Conservation (phyloP, 2,329 filamentous ascomycete species). For the Exophiala sp. region DNA sequence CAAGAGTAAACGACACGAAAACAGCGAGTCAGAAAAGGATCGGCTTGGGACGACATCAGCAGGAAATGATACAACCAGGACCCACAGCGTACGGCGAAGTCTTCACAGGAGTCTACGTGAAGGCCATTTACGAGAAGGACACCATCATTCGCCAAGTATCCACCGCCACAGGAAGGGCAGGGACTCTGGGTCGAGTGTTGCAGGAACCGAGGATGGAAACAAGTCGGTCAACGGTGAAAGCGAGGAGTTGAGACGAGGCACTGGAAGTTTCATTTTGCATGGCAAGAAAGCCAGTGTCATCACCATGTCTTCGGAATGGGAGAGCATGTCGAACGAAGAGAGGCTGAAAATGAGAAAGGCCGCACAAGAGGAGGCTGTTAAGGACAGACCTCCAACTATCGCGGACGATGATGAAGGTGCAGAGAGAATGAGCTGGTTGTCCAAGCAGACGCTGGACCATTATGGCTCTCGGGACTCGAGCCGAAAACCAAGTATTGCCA, state of each 20-base stretch:
- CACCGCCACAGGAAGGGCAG: conserved; percentile 74
- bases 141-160: conserved; percentile 51
- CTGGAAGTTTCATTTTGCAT: conserved; percentile 91
- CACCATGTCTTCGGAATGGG: conserved; percentile 90
- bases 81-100: conserved; percentile 73
- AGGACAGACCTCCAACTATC: neutral
- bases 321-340: conserved; percentile 71
- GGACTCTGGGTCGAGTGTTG: conserved; percentile 63
- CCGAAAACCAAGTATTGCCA: conserved; percentile 19
- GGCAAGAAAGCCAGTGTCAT: conserved; percentile 97
- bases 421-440: conserved; percentile 9
- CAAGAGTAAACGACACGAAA: conserved; percentile 38
- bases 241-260: conserved; percentile 71
- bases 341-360: conserved; percentile 61
- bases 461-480: conserved; percentile 12
- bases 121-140: conserved; percentile 35
- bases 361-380: conserved; percentile 4
- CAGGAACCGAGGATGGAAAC: conserved; percentile 50
- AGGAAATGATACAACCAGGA: conserved; percentile 50
- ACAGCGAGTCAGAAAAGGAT: conserved; percentile 44
- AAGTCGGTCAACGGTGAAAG: conserved; percentile 47
- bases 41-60: conserved; percentile 38
- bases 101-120: conserved; percentile 87
- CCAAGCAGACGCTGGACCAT: conserved; percentile 4
- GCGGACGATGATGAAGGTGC: conserved; percentile 11